Percentiles rank a stretch among this genome's conserved stretches.
Conservation (phyloP, 768 basidiomycete genomes). For the Paxillus involutus region DNA sequence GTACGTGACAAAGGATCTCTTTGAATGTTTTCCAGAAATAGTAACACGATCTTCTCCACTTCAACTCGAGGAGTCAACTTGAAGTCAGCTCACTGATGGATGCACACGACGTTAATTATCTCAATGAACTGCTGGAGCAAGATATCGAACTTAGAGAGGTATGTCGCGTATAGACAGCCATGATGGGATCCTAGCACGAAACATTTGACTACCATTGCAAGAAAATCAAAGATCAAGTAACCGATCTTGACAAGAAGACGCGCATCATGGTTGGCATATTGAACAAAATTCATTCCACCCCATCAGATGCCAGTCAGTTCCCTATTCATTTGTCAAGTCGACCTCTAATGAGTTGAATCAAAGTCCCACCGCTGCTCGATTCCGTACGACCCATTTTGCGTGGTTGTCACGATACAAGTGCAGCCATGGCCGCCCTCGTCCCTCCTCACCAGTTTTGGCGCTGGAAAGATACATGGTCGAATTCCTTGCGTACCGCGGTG, state of each 20-base stretch:
- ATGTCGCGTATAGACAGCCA: conserved; percentile 10
- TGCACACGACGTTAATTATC: conserved; percentile 48
- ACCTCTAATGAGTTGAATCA: conserved; percentile 9
- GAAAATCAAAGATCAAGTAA: conserved; percentile 81
- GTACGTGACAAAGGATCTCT: neutral
- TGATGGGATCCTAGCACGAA: conserved; percentile 1
- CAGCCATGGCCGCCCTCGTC: conserved; percentile 55
- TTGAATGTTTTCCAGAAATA: conserved; percentile 13
- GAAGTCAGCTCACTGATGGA: conserved; percentile 48
- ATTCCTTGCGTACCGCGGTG: conserved; percentile 63
- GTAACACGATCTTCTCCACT: neutral
- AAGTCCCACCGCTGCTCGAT: conserved; percentile 63
- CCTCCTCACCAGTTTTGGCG: conserved; percentile 79
- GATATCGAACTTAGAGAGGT: conserved; percentile 71
- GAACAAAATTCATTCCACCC: conserved; percentile 80
- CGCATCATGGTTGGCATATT: conserved; percentile 72
- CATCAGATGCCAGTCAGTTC: conserved; percentile 52
- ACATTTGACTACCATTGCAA: conserved; percentile 28
- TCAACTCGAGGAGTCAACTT: neutral
- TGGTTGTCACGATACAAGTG: conserved; percentile 51
- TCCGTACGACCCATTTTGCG: conserved; percentile 54
- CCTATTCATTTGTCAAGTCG: conserved; percentile 6
- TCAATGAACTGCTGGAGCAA: conserved; percentile 60
- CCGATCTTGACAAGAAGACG: conserved; percentile 72
- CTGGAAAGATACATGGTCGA: conserved; percentile 84